A percentile compares a stretch with the other conserved stretches of the same genome.
phyloP scores from a whole-genome alignment of 148 eudicot genomes.

The Bassia scoparia region DNA sequence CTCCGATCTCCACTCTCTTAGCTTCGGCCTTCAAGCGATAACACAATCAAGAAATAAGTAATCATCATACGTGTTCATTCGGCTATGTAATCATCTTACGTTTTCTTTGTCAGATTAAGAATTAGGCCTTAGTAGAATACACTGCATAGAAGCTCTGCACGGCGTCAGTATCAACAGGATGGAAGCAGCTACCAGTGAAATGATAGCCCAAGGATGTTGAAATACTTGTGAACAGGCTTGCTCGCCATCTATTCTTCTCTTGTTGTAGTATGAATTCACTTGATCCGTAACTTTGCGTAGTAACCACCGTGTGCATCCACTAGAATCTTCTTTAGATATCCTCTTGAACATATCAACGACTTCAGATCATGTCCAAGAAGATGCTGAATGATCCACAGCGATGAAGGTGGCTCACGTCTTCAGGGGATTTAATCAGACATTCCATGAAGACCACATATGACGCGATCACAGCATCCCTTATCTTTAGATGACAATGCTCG shows the following conservation, averaged over 20 bases:
- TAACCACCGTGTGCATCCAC: conserved; percentile 51
- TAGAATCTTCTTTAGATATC: conserved; percentile 54
- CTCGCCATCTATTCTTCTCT: conserved; percentile 31
- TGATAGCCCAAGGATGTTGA: conserved; percentile 29
- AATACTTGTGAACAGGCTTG: conserved; percentile 24
- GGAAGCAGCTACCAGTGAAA: conserved; percentile 20
- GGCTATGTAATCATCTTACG: no score
- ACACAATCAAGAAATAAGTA: no score
- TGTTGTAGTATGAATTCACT: conserved; percentile 43
- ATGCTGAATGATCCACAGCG: conserved; percentile 70
- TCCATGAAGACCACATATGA: conserved; percentile 25
- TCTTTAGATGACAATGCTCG: conserved; percentile 41
- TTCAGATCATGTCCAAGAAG: conserved; percentile 54
- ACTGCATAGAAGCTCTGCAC: conserved; percentile 19
- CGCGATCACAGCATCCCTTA: conserved; percentile 19
- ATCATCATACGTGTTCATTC: no score
- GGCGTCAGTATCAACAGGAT: conserved; percentile 20
- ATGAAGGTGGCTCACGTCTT: no score
- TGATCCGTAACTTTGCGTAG: conserved; percentile 44
- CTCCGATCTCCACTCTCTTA: no score
- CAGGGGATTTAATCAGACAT: no score
- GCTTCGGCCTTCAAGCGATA: no score
- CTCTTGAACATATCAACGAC: conserved; percentile 60
- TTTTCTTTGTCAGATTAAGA: no score
- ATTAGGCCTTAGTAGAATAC: no score